Conservation (phyloP, 163 green algal genomes). For the Picocystis sp. region DNA sequence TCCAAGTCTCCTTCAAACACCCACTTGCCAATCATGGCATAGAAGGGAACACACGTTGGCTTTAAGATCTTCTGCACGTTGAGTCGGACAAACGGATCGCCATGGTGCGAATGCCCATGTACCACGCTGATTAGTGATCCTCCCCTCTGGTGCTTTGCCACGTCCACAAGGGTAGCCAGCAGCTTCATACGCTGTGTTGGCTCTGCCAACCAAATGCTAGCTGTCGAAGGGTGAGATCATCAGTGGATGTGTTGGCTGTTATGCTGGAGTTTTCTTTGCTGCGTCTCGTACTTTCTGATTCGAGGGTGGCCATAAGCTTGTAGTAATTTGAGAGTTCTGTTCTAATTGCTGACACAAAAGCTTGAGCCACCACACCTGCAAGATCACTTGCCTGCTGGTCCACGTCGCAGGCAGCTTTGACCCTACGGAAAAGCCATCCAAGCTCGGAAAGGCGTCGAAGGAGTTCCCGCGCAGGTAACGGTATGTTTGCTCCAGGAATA, state of each 20-base stretch:
- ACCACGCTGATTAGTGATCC: conserved; percentile 39
- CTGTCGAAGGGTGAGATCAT: conserved; percentile 40
- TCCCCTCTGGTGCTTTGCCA: conserved; percentile 17
- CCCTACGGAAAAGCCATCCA: conserved; percentile 38
- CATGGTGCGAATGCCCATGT: conserved; percentile 35
- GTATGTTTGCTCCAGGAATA: conserved; percentile 17
- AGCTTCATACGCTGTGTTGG: conserved; percentile 41
- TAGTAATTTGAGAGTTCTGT: conserved; percentile 56
- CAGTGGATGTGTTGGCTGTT: conserved; percentile 3
- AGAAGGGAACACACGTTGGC: conserved; percentile 27
- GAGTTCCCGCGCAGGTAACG: conserved; percentile 18
- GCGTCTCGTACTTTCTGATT: conserved; percentile 24
- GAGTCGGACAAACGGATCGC: conserved; percentile 34
- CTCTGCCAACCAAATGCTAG: conserved; percentile 58
- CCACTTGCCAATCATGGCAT: conserved; percentile 34
- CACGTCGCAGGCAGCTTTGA: conserved; percentile 9
- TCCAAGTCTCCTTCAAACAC: conserved; percentile 57
- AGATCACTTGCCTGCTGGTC: conserved; percentile 1
- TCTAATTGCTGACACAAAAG: conserved; percentile 35
- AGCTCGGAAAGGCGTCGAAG: conserved; percentile 49
- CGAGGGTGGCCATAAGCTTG: conserved; percentile 54
- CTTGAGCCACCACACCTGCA: conserved; percentile 32
- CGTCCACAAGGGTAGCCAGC: conserved; percentile 42
- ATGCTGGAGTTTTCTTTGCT: conserved; percentile 15
- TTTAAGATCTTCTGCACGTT: conserved; percentile 35